These are phyloP conservation scores for Trapa bicornis DNA, from an alignment of 345 rosid genomes.

Conservation along the genomic window DNA sequence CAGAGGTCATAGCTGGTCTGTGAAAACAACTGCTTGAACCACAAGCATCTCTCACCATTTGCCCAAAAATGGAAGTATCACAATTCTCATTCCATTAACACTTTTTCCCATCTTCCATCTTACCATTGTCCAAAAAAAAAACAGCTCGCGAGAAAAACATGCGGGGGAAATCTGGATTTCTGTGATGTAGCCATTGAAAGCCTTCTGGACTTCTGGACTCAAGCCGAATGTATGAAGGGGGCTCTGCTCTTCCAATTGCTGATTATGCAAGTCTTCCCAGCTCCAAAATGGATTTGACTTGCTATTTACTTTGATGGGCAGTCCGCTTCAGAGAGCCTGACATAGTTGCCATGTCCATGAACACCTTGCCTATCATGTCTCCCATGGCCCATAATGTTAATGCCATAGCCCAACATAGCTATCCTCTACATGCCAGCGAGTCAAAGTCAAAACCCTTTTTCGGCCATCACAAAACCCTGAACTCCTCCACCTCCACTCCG, in stretches of 20 bases:
- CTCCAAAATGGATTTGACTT: constrained; percentile 26
- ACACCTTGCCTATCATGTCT: no score
- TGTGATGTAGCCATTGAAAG: constrained; percentile 53
- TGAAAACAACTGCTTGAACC: background rate
- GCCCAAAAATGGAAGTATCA: no score
- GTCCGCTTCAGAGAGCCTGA: constrained; percentile 13
- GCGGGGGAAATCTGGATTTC: constrained; percentile 32
- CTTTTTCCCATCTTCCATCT: no score
- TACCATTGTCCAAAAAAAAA: no score
- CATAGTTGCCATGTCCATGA: no score
- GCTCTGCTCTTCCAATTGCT: constrained; percentile 29
- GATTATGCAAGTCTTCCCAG: constrained; percentile 37
- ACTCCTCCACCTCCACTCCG: background rate
- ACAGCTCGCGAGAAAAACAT: no score
- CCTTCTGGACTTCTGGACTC: constrained; percentile 45
- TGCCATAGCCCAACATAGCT: no score
- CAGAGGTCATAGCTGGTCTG: background rate
- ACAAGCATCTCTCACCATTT: background rate
- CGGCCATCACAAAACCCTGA: background rate
- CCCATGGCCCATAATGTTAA: no score
- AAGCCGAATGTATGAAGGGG: constrained; percentile 36
- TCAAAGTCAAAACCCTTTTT: no score
- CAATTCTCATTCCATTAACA: no score
- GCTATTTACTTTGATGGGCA: constrained; percentile 24
- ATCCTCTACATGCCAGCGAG: no score